These are phyloP conservation scores for Phytophthora pistaciae DNA, from an alignment of 352 stramenopile species.

Conservation along the genomic window DNA sequence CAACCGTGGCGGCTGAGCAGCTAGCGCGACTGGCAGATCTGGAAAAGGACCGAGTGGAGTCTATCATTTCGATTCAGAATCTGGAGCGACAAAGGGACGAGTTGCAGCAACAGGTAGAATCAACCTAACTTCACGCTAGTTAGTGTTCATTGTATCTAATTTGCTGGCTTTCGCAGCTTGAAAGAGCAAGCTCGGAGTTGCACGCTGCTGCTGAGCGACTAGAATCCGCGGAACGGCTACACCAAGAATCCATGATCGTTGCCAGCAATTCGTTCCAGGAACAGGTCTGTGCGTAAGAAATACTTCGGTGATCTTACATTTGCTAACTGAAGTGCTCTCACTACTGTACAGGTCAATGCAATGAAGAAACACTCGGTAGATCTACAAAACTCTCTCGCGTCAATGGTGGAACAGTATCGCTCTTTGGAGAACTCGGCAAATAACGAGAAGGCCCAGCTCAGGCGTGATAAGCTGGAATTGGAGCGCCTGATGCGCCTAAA, in stretches of 20 bases:
- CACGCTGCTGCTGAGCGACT: conserved; percentile 8
- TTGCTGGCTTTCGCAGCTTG: conserved; percentile 16
- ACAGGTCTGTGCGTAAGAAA: conserved; percentile 19
- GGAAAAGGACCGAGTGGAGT: conserved; percentile 33
- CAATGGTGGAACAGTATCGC: conserved; percentile 22
- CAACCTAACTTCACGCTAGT: background rate
- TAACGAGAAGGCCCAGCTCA: conserved; percentile 43
- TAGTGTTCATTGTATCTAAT: background rate
- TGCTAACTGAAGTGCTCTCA: background rate
- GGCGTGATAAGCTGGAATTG: conserved; percentile 44
- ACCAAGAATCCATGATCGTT: conserved; percentile 14
- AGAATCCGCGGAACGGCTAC: conserved; percentile 14
- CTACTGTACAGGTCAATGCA: conserved; percentile 1
- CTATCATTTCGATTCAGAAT: conserved; percentile 19
- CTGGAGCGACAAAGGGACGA: conserved; percentile 22
- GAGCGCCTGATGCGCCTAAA: conserved; percentile 37
- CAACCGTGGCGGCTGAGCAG: conserved; percentile 8
- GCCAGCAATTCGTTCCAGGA: conserved; percentile 11
- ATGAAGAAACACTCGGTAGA: conserved; percentile 19
- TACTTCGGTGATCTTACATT: background rate
- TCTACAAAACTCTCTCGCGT: conserved; percentile 19
- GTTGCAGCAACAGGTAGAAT: conserved; percentile 24
- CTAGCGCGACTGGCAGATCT: conserved; percentile 17
- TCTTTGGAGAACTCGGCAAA: conserved; percentile 25
- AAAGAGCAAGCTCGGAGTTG: conserved; percentile 12